Conservation (phyloP, 208 protist species). For the Trypanosoma theileri region DNA sequence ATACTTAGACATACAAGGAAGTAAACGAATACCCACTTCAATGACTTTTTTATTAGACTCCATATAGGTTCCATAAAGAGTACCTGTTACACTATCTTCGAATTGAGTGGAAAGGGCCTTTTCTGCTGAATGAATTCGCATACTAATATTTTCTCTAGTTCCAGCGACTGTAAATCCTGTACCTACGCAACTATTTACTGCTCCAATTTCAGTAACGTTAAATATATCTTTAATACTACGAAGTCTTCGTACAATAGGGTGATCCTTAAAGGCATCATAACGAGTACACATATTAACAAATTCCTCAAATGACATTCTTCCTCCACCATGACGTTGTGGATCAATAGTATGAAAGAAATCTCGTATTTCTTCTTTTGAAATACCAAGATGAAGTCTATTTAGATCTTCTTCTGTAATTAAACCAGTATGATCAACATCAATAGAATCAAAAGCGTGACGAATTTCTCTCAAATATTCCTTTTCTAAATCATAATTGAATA, state of each 20-base stretch:
- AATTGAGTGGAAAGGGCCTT: slow-evolving; percentile 61
- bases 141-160: slow-evolving; percentile 65
- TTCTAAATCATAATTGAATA: slow-evolving; percentile 88
- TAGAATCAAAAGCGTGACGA: slow-evolving; percentile 75
- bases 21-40: slow-evolving; percentile 69
- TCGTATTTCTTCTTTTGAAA: slow-evolving; percentile 63
- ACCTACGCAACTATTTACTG: slow-evolving; percentile 58
- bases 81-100: slow-evolving; percentile 54
- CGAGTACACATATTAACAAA: slow-evolving; percentile 76
- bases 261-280: slow-evolving; percentile 83
- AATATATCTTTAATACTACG: slow-evolving; percentile 78
- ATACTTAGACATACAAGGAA: slow-evolving; percentile 65
- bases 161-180: slow-evolving; percentile 86
- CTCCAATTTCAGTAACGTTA: slow-evolving; percentile 63
- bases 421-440: slow-evolving; percentile 80
- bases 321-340: slow-evolving; percentile 38
- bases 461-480: slow-evolving; percentile 76
- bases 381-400: slow-evolving; percentile 57
- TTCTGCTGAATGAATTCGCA: slow-evolving; percentile 59
- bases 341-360: slow-evolving; percentile 67
- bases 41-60: slow-evolving; percentile 55
- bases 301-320: slow-evolving; percentile 72
- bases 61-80: slow-evolving; percentile 69
- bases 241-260: slow-evolving; percentile 73
- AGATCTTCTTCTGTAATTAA: slow-evolving; percentile 77